Percentiles rank a stretch among this genome's conserved stretches.
phyloP scores from a whole-genome alignment of 257 asterid species.

The Datura wrightii region DNA sequence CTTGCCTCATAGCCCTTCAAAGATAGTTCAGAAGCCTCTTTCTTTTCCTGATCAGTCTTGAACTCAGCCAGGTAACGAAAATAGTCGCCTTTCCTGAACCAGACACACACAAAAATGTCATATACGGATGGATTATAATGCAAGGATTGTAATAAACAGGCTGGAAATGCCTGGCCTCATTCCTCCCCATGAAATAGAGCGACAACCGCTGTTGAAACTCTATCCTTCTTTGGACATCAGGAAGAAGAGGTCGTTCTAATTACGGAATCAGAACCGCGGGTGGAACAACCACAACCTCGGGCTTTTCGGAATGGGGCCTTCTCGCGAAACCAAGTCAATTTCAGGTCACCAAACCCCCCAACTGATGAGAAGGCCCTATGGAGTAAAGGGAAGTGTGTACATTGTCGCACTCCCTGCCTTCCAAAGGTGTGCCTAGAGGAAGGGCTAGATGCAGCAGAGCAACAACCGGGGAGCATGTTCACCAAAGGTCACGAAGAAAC shows the following conservation, averaged over 20 bases:
- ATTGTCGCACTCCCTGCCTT: not conserved
- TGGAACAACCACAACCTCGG: not conserved
- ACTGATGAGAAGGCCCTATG: not conserved
- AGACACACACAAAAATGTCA: not conserved
- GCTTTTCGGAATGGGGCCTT: not conserved
- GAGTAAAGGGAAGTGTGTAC: not conserved
- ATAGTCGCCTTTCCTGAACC: conserved; percentile 80
- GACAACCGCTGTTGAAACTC: not conserved
- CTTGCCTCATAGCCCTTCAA: conserved; percentile 85
- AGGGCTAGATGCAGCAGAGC: rapidly evolving
- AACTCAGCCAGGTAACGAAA: conserved; percentile 89
- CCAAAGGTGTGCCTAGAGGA: not conserved
- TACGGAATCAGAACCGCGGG: not conserved
- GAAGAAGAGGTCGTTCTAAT: not conserved
- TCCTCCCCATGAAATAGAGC: not conserved
- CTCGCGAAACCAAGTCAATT: not conserved
- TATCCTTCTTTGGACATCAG: not conserved
- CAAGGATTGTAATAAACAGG: not conserved
- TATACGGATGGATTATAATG: not conserved
- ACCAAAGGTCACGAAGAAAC: not conserved
- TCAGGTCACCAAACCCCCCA: not conserved
- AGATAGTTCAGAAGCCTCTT: conserved; percentile 80
- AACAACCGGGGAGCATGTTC: not conserved
- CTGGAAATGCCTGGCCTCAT: not conserved
- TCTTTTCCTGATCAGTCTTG: conserved; percentile 76